phyloP scores from a whole-genome alignment of 345 rosid genomes.

The Camelina laxa region DNA sequence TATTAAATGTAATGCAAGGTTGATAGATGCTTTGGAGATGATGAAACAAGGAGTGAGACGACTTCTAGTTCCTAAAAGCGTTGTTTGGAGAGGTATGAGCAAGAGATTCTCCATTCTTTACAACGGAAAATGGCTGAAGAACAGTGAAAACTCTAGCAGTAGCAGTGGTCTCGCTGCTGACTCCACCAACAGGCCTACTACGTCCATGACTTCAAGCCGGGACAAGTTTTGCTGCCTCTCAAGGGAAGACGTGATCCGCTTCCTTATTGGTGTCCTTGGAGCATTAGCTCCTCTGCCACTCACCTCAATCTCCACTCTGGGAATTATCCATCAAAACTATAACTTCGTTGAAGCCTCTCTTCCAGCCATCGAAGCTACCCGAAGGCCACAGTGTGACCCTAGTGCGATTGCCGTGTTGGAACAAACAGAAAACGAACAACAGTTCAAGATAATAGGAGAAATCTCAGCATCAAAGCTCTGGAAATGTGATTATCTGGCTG shows the following conservation, averaged over 20 bases:
- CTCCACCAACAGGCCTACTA: constrained; percentile 60
- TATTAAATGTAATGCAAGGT: constrained; percentile 50
- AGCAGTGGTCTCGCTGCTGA: constrained; percentile 59
- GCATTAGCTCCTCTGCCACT: constrained; percentile 97
- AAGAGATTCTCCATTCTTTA: constrained; percentile 89
- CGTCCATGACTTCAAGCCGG: constrained; percentile 54
- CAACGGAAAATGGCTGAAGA: constrained; percentile 90
- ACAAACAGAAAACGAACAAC: constrained; percentile 55
- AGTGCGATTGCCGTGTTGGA: constrained; percentile 82
- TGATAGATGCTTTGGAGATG: constrained; percentile 97
- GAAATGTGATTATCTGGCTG: constrained; percentile 92
- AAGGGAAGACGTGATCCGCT: constrained; percentile 89
- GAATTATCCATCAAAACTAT: constrained; percentile 67
- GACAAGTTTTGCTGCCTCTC: constrained; percentile 96
- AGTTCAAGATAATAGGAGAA: constrained; percentile 80
- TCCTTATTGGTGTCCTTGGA: constrained; percentile 94
- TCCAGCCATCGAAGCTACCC: constrained; percentile 70
- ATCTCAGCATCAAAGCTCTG: constrained; percentile 90
- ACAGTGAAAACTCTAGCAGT: constrained; percentile 56
- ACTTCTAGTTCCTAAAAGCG: constrained; percentile 81
- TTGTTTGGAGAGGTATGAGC: constrained; percentile 93
- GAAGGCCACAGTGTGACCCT: constrained; percentile 66
- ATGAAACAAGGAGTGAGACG: constrained; percentile 97
- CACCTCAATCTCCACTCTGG: constrained; percentile 74
- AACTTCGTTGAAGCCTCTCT: constrained; percentile 66